Evolutionary conservation across 768 basidiomycete genomes (phyloP), one percentile per base, ranked within the genome.

Genomic region (Xerocomellus chrysenteron): DNA sequence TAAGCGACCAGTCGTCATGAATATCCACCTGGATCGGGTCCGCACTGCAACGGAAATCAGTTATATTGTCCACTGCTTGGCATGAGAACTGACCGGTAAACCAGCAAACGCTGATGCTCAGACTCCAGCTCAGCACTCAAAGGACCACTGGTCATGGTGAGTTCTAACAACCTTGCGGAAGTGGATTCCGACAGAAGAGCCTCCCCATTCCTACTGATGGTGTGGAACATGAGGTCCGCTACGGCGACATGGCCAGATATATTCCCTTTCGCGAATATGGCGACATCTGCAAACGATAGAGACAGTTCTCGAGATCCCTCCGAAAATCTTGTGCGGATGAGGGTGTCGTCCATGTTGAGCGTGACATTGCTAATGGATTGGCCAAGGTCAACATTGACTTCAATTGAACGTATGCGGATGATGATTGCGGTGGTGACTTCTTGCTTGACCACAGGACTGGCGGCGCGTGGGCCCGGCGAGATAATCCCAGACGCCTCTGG

Each of bases 321-420:
- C 9, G 85, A 86, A 44, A 94, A 71, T 55, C 80, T 81, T 16
- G 88, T 89, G 19, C 85, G 81, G 44, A 94, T 64, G 21, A 87
- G 74, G 10, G 85, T 78, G 48, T 88, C 78, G 24, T 78, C 74
- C 52, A 95, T 74, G 56, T 86, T 79, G 28, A 97, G 75, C 30
- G 80, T 82, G 47, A 90, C 75, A 30, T 78, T 79, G 54, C 87
- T 87, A 62, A 98, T 94, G 1, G 90, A 89, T 65, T 91, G 89
- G 9, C 92, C 92, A 28, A 98, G 82, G 66, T 97, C 91, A 7
- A 90, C 81, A 47, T 86, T 83, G 39, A 97, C 75, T 33, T 82
- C 81, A 52, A 94, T 83, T 47, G 80, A 81, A 21, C 92, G 84
- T 46, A 94, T 76, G 35, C 89, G 86, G 52, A 94, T 64, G 14